These are phyloP conservation scores for Sphagnum fallax DNA, from an alignment of 228 moss, liverwort and hornwort species.

Conservation along the genomic window DNA sequence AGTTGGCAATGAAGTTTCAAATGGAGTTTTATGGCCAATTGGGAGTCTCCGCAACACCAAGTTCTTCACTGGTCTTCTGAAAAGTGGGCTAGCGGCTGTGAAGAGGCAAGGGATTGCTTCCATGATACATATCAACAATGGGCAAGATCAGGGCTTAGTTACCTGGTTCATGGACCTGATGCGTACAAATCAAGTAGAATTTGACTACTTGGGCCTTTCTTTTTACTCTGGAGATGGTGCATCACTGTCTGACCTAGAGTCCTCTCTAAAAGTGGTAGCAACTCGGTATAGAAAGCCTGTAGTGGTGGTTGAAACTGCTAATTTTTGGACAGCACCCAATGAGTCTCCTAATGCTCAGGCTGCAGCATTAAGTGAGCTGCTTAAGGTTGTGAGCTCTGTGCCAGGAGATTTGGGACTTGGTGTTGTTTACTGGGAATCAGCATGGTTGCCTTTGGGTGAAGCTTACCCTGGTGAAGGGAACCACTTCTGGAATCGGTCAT, in stretches of 20 bases:
- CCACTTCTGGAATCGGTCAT: conserved; percentile 22
- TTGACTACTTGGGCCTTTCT: conserved; percentile 35
- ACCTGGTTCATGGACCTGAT: conserved; percentile 45
- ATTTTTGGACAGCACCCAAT: conserved; percentile 23
- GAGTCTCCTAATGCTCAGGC: conserved; percentile 13
- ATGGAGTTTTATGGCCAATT: conserved; percentile 34
- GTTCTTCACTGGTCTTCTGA: conserved; percentile 34
- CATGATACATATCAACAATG: conserved; percentile 51
- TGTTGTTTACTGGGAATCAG: conserved; percentile 42
- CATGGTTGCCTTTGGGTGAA: conserved; percentile 22
- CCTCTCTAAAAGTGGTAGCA: conserved; percentile 15
- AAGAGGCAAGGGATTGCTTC: conserved; percentile 13
- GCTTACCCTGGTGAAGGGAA: conserved; percentile 46
- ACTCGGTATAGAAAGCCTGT: conserved; percentile 31
- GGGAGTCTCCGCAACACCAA: conserved; percentile 9
- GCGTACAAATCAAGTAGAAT: conserved; percentile 7
- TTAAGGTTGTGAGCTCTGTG: conserved; percentile 25
- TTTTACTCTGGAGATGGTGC: conserved; percentile 34
- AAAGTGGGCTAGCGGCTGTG: conserved; percentile 22
- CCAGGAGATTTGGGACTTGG: conserved; percentile 32
- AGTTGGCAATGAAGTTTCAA: conserved; percentile 40
- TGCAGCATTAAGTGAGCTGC: conserved; percentile 9
- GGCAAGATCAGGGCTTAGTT: conserved; percentile 15
- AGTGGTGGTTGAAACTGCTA: conserved; percentile 30
- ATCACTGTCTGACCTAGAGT: conserved; percentile 16